Conservation (phyloP, 2,329 filamentous ascomycete genomes). For the Emmonsia crescens region DNA sequence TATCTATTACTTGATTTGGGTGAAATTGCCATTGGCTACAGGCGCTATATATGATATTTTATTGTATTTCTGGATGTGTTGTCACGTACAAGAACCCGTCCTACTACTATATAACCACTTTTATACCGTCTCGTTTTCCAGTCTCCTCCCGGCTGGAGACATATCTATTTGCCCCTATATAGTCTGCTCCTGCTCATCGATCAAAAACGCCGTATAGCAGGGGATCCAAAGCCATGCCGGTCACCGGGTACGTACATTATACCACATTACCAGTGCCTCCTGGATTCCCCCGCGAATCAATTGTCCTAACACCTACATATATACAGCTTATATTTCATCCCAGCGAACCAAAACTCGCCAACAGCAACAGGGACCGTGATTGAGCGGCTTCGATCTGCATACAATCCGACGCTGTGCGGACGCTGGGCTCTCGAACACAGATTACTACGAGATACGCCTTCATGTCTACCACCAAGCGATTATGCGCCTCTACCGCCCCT, state of each 20-base stretch:
- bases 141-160: not conserved
- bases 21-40: not conserved
- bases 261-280: not conserved
- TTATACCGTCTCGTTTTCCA: not conserved
- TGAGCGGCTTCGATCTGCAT: constrained; percentile 29
- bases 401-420: constrained; percentile 26
- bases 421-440: constrained; percentile 35
- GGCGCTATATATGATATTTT: not conserved
- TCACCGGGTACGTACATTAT: constrained; percentile 21
- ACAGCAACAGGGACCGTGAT: constrained; percentile 26
- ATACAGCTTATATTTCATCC: constrained; percentile 35
- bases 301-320: constrained; percentile 8
- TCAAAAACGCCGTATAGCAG: not conserved
- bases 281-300: not conserved
- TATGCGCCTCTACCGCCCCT: constrained; percentile 19
- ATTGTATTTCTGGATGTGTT: not conserved
- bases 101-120: not conserved
- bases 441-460: constrained; percentile 33
- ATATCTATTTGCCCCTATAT: too few species aligned
- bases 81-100: not conserved
- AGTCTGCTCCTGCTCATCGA: not conserved
- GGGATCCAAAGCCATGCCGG: constrained; percentile 8
- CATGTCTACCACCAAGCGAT: constrained; percentile 26
- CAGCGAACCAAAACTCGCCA: constrained; percentile 30
- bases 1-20: not conserved